Conservation (phyloP, 2,329 filamentous ascomycete species). For the Alternaria hordeiaustralica region DNA sequence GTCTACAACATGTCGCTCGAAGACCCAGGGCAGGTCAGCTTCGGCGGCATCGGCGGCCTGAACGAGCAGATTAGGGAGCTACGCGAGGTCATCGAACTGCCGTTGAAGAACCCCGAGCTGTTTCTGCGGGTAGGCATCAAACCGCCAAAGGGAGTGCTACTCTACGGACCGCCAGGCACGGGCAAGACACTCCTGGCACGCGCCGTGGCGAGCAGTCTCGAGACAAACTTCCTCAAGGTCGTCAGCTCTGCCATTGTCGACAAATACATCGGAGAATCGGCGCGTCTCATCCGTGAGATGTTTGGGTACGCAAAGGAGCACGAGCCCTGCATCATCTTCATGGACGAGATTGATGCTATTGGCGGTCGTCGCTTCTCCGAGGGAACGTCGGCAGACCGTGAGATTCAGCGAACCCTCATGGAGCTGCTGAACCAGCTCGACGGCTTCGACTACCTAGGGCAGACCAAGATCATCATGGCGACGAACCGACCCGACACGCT, state of each 20-base stretch:
- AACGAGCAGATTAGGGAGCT: slow-evolving; percentile 99
- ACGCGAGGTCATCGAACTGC: slow-evolving; percentile 95
- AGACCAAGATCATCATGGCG: slow-evolving; percentile 99
- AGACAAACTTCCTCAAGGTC: slow-evolving; percentile 98
- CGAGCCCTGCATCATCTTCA: slow-evolving; percentile 99
- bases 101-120: slow-evolving; percentile 97
- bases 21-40: slow-evolving; percentile 96
- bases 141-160: slow-evolving; percentile 93
- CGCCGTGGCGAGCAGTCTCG: slow-evolving; percentile 92
- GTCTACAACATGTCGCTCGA: slow-evolving; percentile 99
- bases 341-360: slow-evolving; percentile 99
- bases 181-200: slow-evolving; percentile 94
- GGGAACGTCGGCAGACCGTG: slow-evolving; percentile 94
- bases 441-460: slow-evolving; percentile 98
- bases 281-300: slow-evolving; percentile 97
- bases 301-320: slow-evolving; percentile 99
- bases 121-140: slow-evolving; percentile 98
- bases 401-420: slow-evolving; percentile 98
- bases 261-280: slow-evolving; percentile 99
- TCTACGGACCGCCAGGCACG: slow-evolving; percentile 95
- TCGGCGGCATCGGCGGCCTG: slow-evolving; percentile 94
- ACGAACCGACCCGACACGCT: slow-evolving; percentile 97
- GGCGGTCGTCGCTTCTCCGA: slow-evolving; percentile 96
- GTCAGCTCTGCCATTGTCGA: slow-evolving; percentile 99
- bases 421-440: slow-evolving; percentile 98